phyloP scores from a whole-genome alignment of 352 stramenopile species.

The Phytopythium montanum region DNA sequence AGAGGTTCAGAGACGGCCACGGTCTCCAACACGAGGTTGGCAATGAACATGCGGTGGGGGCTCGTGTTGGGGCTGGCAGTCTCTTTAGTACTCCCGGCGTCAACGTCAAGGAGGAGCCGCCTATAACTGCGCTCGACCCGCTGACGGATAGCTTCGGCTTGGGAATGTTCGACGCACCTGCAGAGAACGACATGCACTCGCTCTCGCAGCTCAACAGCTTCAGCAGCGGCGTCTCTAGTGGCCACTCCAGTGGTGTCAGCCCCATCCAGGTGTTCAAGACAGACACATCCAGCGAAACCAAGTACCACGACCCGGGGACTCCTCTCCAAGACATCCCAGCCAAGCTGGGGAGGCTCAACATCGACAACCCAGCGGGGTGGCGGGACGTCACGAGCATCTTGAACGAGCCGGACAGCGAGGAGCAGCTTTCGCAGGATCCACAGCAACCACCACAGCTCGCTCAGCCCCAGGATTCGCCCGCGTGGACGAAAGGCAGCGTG shows the following conservation, averaged over 20 bases:
- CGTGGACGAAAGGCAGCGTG: conserved; percentile 1
- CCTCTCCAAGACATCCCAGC: conserved; percentile 5
- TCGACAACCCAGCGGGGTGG: conserved; percentile 4
- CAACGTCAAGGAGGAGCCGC: neutral
- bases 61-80: neutral
- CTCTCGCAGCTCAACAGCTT: conserved; percentile 7
- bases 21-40: conserved; percentile 3
- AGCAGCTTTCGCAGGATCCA: conserved; percentile 1
- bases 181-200: conserved; percentile 1
- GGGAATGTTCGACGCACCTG: neutral
- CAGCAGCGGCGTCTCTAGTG: neutral
- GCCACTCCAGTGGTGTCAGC: neutral
- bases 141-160: neutral
- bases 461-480: neutral
- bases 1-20: conserved; percentile 1
- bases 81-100: neutral
- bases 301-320: neutral
- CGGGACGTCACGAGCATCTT: conserved; percentile 3
- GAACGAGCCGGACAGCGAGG: conserved; percentile 5
- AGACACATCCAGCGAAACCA: neutral
- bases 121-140: neutral
- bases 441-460: neutral
- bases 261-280: neutral
- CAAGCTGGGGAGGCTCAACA: conserved; percentile 9
- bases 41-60: conserved; percentile 3